A percentile compares a stretch with the other conserved stretches of the same genome.
phyloP scores from a whole-genome alignment of 306 rosid species.

The Citrullus amarus region DNA sequence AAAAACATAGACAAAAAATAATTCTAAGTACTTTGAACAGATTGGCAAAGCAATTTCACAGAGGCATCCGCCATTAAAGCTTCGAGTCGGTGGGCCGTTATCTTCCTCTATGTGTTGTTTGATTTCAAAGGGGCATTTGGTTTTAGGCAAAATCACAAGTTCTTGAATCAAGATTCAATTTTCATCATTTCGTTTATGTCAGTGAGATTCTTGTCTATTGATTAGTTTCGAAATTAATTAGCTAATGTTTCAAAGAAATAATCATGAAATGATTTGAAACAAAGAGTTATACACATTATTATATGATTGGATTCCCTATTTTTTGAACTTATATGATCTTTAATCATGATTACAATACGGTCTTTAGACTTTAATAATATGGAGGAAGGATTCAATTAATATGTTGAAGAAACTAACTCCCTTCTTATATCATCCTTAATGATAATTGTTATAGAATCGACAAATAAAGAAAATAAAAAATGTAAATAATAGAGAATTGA shows the following conservation, averaged over 20 bases:
- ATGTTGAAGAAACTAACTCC: too few species aligned
- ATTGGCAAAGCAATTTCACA: background rate
- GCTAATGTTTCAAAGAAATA: background rate
- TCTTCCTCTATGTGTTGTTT: background rate
- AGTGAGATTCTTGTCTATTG: background rate
- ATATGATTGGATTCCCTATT: background rate
- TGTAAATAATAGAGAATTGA: too few species aligned
- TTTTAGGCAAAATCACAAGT: background rate
- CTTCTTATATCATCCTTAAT: too few species aligned
- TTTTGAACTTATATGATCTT: background rate
- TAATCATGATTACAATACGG: background rate
- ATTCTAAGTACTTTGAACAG: background rate
- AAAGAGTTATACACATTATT: background rate
- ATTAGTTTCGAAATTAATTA: background rate
- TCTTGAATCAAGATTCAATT: background rate
- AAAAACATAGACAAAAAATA: background rate
- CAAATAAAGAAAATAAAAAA: too few species aligned
- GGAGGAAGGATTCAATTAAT: background rate
- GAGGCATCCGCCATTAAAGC: background rate
- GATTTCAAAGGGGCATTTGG: background rate
- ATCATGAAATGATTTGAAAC: background rate
- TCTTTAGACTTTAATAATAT: background rate
- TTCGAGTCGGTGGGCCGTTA: background rate
- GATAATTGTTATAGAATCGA: too few species aligned
- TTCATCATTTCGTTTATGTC: background rate